phyloP scores from a whole-genome alignment of 129 eudicot genomes.

The Lactuca sativa region DNA sequence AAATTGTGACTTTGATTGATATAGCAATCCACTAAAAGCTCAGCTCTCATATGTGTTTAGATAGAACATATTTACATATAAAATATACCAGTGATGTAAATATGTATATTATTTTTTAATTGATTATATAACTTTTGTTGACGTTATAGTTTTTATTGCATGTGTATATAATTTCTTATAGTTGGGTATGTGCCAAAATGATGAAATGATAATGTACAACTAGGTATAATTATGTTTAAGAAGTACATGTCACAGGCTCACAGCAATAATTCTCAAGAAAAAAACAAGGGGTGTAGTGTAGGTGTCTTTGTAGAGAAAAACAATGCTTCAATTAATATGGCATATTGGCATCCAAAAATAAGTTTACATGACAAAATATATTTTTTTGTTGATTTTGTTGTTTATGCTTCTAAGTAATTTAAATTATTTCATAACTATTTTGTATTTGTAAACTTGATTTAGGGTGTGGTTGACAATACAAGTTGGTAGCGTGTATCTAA shows the following conservation, averaged over 20 bases:
- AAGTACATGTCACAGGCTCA: not conserved
- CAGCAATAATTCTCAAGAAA: not conserved
- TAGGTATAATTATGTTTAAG: not conserved
- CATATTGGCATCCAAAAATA: not conserved
- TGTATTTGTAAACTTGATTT: too few relatives aligned
- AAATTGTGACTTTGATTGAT: not conserved
- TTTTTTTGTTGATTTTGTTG: not conserved
- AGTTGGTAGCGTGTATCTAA: too few relatives aligned
- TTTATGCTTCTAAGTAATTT: not conserved
- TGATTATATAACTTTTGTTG: not conserved
- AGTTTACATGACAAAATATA: not conserved
- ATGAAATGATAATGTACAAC: not conserved
- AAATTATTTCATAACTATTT: too few relatives aligned
- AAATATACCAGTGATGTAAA: not conserved
- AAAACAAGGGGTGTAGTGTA: not conserved
- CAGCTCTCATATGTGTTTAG: not conserved
- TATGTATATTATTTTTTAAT: too few relatives aligned
- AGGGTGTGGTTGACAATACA: too few relatives aligned
- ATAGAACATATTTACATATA: not conserved
- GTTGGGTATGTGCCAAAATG: not conserved
- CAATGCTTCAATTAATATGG: not conserved
- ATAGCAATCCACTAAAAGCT: not conserved
- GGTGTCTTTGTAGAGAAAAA: not conserved
- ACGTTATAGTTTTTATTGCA: not conserved
- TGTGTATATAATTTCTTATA: not conserved